A percentile compares a stretch with the other conserved stretches of the same genome.
Conservation (phyloP, 345 rosid genomes). For the Heritiera fomes region DNA sequence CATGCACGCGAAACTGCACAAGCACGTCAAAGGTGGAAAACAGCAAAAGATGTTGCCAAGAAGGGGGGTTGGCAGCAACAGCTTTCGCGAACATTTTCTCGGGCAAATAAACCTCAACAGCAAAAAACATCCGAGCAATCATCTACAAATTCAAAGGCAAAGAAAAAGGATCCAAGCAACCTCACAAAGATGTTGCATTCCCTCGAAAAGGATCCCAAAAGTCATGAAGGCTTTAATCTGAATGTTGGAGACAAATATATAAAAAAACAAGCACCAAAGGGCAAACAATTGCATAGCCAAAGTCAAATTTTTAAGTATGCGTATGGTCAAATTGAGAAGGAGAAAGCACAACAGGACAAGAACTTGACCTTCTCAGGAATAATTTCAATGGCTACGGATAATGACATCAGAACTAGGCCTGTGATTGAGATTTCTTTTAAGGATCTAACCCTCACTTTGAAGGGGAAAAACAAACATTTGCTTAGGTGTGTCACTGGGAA, state of each 20-base stretch:
- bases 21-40: constrained; percentile 88
- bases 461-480: constrained; percentile 70
- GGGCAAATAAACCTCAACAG: constrained; percentile 42
- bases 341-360: constrained; percentile 69
- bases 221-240: constrained; percentile 55
- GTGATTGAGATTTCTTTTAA: constrained; percentile 78
- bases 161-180: constrained; percentile 50
- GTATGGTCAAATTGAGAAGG: constrained; percentile 89
- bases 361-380: constrained; percentile 85
- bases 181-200: constrained; percentile 66
- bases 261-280: constrained; percentile 71
- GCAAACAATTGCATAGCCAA: constrained; percentile 65
- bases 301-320: constrained; percentile 93
- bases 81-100: constrained; percentile 70
- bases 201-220: constrained; percentile 58
- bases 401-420: constrained; percentile 64
- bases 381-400: constrained; percentile 74
- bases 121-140: constrained; percentile 34
- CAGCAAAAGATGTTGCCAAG: constrained; percentile 61
- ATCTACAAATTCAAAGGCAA: constrained; percentile 40
- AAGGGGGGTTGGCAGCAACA: constrained; percentile 62
- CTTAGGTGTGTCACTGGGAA: constrained; percentile 80
- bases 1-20: constrained; percentile 84
- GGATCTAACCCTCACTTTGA: constrained; percentile 77
- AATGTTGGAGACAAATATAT: constrained; percentile 54